Base-by-base conservation (phyloP, 495 filamentous ascomycete species). In the Apiosordaria backusii region DNA sequence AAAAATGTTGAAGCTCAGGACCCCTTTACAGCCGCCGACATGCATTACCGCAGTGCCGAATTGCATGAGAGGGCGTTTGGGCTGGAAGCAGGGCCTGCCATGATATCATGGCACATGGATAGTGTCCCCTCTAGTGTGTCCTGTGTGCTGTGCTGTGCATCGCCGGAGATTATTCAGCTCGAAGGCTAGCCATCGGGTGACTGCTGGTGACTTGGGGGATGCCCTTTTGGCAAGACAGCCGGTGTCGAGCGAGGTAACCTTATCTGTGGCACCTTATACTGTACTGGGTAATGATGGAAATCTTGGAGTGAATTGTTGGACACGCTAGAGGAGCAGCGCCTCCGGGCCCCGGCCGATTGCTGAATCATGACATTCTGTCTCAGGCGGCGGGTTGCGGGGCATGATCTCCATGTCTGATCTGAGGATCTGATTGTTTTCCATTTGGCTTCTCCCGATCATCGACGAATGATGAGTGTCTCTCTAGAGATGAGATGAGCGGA, bases 91-190 rank as follows among this genome's bases (percentile, higher is more conserved):
- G 53, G 53, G 57, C 23, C 57, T 25, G 26, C 57, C 57, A 59
- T 27, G 57, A 59, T 59, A 59, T 59, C 57, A 59, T 59, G 24
- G 24, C 57, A 59, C 53, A 55, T 55, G 18, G 7, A 50, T 6
- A 50, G 7, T 50, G 18, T 21, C 22, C 22, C n/a, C n/a, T n/a
- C n/a, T n/a, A n/a, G n/a, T n/a, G n/a, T n/a, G n/a, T n/a, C n/a
- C n/a, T n/a, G n/a, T n/a, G n/a, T n/a, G n/a, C n/a, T n/a, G n/a
- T n/a, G 19, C 5, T 10, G 59, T 45, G 59, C 27, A 61, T 45
- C 27, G 27, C 59, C 59, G 59, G 59, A 61, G 29, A 61, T 61
- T 61, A 61, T 61, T 61, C 59, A 61, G 27, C 59, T 61, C 15
- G 18, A 18, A 16, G 18, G n/a, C 57, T 59, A 7, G 57, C 57